Evolutionary conservation across 495 filamentous ascomycete species (phyloP), one percentile per base, ranked within the genome.

Genomic region (Hyphodiscus hymeniophilus): DNA sequence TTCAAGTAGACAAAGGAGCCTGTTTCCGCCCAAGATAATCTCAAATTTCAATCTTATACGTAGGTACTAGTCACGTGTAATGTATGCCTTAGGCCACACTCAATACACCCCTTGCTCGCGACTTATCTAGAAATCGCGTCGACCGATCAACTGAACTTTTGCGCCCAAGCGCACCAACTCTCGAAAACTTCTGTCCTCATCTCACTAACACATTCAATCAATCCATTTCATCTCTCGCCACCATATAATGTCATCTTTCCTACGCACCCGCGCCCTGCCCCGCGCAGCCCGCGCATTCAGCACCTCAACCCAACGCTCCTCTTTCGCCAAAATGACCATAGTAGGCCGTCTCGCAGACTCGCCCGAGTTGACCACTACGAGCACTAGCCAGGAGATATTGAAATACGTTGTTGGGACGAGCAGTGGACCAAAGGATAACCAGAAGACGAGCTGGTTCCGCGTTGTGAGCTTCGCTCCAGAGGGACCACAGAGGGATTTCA

Each of bases 381-480:
- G 71, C 56, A 80, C 69, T 22, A 87, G 86, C 45, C 65, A 69
- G 24, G 84, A 89, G 24, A 47, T 89, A 45, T 50, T 94, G 48
- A 69, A 67, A 38, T 94, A 89, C 63, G 55, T 75, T 2, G 66
- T 94, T 30, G 85, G 68, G 23, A 81, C 77, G 31, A 70, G 61
- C 50, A 57, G 59, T 46, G 85, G 85, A 2, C 57, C 69, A 35
- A 55, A 54, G 36, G 79, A 84, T 2, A 82, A 86, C 62, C 69
- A 72, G 39, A 64, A 76, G 54, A 85, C 83, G 13, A 88, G 78
- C 72, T 95, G 80, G 79, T 95, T 85, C 73, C 72, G 71, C 41
- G 68, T 94, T 33, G 63, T 76, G 3, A 73, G 70, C 67, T 92
- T 92, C 65, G 44, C 65, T 22, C 59, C 64, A 51, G 73, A 77